A percentile compares a stretch with the other conserved stretches of the same genome.
Evolutionary conservation across 225 moss, liverwort and hornwort species (phyloP).

Genomic region (Takakia lepidozioides): DNA sequence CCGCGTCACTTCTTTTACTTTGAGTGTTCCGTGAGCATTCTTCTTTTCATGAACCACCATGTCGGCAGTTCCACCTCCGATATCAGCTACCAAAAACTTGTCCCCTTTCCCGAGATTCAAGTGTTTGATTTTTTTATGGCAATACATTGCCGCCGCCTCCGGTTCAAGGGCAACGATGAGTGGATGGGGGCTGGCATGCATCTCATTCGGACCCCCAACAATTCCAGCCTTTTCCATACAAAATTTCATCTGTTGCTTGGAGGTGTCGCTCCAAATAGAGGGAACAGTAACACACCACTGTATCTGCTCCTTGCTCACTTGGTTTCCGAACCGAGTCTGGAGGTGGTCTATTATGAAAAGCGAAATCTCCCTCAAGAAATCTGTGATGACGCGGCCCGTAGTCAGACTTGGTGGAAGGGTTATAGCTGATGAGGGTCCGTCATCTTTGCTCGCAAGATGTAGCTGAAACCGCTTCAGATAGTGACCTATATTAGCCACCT

Average conservation of each 20-base stretch:
- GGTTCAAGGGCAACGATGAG: constrained; percentile 28
- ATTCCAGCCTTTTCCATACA: constrained; percentile 22
- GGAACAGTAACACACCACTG: constrained; percentile 33
- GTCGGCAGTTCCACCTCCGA: constrained; percentile 56
- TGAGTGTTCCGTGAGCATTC: neutral
- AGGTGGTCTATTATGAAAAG: constrained; percentile 8
- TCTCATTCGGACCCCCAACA: constrained; percentile 1
- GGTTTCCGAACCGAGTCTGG: neutral
- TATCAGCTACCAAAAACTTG: constrained; percentile 28
- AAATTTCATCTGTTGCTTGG: constrained; percentile 8
- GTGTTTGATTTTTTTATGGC: constrained; percentile 1
- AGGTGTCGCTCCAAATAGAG: constrained; percentile 19
- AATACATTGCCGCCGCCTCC: constrained; percentile 34
- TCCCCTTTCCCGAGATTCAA: constrained; percentile 3
- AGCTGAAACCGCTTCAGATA: constrained; percentile 13
- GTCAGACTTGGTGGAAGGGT: constrained; percentile 7
- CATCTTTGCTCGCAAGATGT: constrained; percentile 3
- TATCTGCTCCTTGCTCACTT: constrained; percentile 5
- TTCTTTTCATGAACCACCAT: constrained; percentile 24
- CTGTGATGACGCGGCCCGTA: constrained; percentile 7
- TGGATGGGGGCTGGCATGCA: constrained; percentile 13
- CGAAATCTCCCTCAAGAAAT: constrained; percentile 5
- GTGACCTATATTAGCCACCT: no score
- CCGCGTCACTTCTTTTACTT: constrained; percentile 15
- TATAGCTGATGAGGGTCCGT: neutral